Conservation (phyloP, 768 basidiomycete species). For the Hericium rajendrae region DNA sequence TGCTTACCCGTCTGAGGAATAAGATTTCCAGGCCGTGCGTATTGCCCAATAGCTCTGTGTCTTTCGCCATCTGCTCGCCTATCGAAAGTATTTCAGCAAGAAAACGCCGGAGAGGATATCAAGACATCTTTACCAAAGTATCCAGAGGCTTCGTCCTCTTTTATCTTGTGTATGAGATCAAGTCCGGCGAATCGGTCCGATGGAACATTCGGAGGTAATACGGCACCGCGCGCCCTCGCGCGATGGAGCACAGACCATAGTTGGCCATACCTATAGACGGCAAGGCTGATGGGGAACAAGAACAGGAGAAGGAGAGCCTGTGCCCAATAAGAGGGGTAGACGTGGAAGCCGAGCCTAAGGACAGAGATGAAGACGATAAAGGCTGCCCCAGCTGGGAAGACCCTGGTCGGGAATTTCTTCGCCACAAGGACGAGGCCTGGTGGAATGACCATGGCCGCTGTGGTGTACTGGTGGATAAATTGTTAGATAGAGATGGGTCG, state of each 20-base stretch:
- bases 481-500: too few relatives aligned
- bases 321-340: background rate
- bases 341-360: background rate
- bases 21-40: background rate
- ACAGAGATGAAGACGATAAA: background rate
- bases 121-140: background rate
- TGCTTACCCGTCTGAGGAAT: background rate
- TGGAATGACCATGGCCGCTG: background rate
- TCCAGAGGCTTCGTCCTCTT: background rate
- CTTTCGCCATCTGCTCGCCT: background rate
- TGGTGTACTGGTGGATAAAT: too few relatives aligned
- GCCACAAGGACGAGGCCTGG: background rate
- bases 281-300: background rate
- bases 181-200: background rate
- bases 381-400: background rate
- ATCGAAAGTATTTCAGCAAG: background rate
- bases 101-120: background rate
- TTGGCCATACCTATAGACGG: background rate
- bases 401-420: background rate
- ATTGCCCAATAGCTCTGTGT: background rate
- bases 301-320: background rate
- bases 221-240: background rate
- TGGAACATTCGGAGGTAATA: background rate
- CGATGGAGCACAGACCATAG: background rate
- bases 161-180: background rate